Evolutionary conservation across 2,329 filamentous ascomycete species (phyloP).

Genomic region (Monosporascus ibericus): DNA sequence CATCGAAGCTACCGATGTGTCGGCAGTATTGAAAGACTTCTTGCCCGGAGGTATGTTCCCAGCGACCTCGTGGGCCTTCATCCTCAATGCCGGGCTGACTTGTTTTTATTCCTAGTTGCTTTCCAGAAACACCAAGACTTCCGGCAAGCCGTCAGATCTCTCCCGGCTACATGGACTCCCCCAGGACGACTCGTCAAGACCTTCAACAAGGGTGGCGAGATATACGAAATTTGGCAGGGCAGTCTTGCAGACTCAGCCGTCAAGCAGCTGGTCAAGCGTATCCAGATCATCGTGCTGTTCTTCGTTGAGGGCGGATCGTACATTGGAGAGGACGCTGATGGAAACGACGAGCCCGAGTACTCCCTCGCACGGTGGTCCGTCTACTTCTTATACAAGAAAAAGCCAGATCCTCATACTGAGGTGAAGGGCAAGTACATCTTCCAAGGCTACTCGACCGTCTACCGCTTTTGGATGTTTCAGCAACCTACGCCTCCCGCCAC

Average conservation of each 20-base stretch:
- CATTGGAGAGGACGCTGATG: slow-evolving; percentile 45
- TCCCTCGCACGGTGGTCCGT: slow-evolving; percentile 79
- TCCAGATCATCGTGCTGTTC: slow-evolving; percentile 77
- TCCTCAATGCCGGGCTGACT: background rate
- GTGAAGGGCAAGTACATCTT: slow-evolving; percentile 65
- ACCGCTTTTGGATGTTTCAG: slow-evolving; percentile 70
- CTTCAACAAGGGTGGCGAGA: slow-evolving; percentile 53
- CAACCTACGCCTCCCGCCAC: slow-evolving; percentile 38
- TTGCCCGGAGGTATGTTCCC: slow-evolving; percentile 56
- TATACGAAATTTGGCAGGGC: slow-evolving; percentile 81
- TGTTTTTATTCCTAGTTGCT: slow-evolving; percentile 45
- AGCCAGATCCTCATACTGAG: slow-evolving; percentile 32
- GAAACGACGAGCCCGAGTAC: slow-evolving; percentile 62
- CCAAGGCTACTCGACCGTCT: slow-evolving; percentile 84
- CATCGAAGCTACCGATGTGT: slow-evolving; percentile 63
- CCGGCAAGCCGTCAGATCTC: slow-evolving; percentile 46
- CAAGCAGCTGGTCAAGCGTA: slow-evolving; percentile 65
- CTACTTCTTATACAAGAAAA: slow-evolving; percentile 77
- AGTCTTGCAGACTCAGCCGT: slow-evolving; percentile 65
- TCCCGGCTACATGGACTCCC: slow-evolving; percentile 53
- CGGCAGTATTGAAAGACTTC: slow-evolving; percentile 56
- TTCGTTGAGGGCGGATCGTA: slow-evolving; percentile 91
- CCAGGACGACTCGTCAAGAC: slow-evolving; percentile 67
- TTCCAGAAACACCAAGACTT: slow-evolving; percentile 60
- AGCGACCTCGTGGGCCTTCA: background rate